Base-by-base conservation (phyloP, 2,329 filamentous ascomycete genomes). In the Neonectria neomacrospora region DNA sequence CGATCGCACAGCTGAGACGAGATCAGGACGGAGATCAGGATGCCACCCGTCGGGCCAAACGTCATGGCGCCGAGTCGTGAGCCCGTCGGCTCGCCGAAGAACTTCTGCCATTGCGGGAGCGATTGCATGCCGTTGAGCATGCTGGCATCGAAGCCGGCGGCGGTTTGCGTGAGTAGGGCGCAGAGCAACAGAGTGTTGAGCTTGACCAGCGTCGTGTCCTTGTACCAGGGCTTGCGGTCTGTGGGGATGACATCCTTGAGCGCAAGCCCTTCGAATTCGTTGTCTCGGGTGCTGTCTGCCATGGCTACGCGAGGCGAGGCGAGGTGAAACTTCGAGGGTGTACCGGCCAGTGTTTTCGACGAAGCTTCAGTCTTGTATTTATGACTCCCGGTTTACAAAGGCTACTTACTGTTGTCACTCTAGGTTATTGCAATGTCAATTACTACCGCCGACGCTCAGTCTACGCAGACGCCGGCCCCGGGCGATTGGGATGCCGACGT, bases 81-180 rank as follows among this genome's bases (percentile, higher is more conserved):
- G 10, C 74, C 75, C 14, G 65, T 70, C 0, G 75, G 75, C 18
- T 74, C 32, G 0, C 71, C 73, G 23, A 77, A 77, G 54, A 66
- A 76, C 3, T 65, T 45, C 20, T 72, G 66, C 76, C 76, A 78
- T 39, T 76, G 69, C 0, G 70, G 71, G 3, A 78, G 65, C 0
- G 76, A 73, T 34, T 78, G 76, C 39, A 76, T 71, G 28, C 76
- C 75, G 47, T 78, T 78, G 2, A 77, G 65, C 73, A 77, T 76
- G 18, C 70, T 73, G 3, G 64, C 67, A 28, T 79, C 77, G 55
- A 77, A 79, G 0, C 77, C 77, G 0, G 72, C 71, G 0, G 77
- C 72, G 0, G 71, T 74, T 51, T 76, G 74, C 0, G 76, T 76
- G 26, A 79, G 63, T 0, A 79, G 64, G 6, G 73, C 73, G 34